phyloP scores from a whole-genome alignment of 2,329 filamentous ascomycete genomes.

The Trichophyton simii region DNA sequence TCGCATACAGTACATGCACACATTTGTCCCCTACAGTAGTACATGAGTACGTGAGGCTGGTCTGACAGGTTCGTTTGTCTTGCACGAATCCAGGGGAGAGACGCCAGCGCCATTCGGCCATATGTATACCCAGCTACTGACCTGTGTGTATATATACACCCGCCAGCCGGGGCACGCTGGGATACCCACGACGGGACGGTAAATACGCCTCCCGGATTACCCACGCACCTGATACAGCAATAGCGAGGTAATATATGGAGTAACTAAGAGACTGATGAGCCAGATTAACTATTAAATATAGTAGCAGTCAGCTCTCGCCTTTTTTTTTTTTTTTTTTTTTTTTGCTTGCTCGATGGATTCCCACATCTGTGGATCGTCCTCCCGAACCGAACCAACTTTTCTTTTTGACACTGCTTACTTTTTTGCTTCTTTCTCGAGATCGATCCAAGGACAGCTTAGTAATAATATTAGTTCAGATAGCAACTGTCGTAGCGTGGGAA shows the following conservation, averaged over 20 bases:
- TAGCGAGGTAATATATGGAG: neutral
- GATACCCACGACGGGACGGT: neutral
- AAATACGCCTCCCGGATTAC: neutral
- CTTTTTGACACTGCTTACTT: neutral
- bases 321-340: neutral
- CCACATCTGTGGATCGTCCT: slow-evolving; percentile 2
- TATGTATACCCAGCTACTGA: neutral
- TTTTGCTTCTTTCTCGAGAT: neutral
- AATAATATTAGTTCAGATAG: neutral
- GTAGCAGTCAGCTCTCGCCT: neutral
- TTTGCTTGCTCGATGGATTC: neutral
- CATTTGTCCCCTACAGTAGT: neutral
- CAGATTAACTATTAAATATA: neutral
- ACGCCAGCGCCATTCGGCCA: neutral
- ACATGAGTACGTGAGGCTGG: neutral
- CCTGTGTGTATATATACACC: neutral
- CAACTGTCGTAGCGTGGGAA: neutral
- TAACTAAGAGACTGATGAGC: neutral
- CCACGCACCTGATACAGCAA: neutral
- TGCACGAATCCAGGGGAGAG: neutral
- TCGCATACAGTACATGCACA: neutral
- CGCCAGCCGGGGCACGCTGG: neutral
- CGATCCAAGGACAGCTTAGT: neutral
- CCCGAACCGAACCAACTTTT: slow-evolving; percentile 3
- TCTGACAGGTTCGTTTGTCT: neutral